Evolutionary conservation across 805 yeast genomes (phyloP), one percentile per base, ranked within the genome.

Genomic region (Ogataea neopini): DNA sequence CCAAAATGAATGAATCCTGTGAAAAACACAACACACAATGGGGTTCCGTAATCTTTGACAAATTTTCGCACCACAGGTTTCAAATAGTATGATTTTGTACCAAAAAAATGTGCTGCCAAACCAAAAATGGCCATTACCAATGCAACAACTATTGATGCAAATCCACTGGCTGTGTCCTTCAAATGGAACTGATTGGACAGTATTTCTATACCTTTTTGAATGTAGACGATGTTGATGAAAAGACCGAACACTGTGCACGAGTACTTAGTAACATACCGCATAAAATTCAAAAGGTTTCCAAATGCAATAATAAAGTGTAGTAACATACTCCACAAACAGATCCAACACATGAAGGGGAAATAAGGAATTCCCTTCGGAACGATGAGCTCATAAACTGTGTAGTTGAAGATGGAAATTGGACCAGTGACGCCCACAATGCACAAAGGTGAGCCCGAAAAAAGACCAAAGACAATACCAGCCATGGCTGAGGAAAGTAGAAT

Each of bases 391-490:
- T 84, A 88, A 0, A 94, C 91, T 0, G 98, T 94, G 59, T 89
- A 90, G 60, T 88, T 88, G 75, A 94, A 92, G 50, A 92, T 91
- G 1, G 96, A 71, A 13, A 94, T 84, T 0, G 99, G 99, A 0
- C 98, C 99, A 0, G 98, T 94, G 4, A 92, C 97, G 3, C 99
- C 99, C 7, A 94, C 98, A 20, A 92, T 87, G 59, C 96, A 88
- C 22, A 94, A 67, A 0, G 99, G 99, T 58, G 91, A 96, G 0
- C 97, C 98, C 0, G 86, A 75, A 47, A 91, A 72, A 5, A 87
- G 56, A 0, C 98, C 97, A 70, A 94, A 92, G 1, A 88, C 82
- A 4, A 91, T 76, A 0, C 98, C 97, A 0, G 88, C 97, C 62
- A 94, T 66, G 0, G 96, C 96, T 26, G 91, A 81, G 6, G 94